phyloP scores from a whole-genome alignment of 2,329 filamentous ascomycete genomes.

The Penicillium sclerotigenum region DNA sequence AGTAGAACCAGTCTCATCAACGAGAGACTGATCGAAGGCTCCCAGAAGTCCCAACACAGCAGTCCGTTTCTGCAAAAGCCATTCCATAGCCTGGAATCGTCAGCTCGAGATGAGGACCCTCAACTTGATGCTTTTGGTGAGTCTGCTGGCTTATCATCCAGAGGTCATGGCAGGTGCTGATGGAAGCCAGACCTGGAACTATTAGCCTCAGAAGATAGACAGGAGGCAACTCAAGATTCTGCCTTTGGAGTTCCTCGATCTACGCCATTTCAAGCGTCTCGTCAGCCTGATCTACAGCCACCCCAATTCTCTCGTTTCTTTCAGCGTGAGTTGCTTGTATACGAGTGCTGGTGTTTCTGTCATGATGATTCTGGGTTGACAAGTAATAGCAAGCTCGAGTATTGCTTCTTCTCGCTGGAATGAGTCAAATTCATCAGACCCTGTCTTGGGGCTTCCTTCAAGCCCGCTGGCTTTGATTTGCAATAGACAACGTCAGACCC shows the following conservation, averaged over 20 bases:
- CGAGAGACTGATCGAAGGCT: constrained; percentile 24
- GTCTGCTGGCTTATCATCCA: constrained; percentile 9
- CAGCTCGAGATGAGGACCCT: constrained; percentile 24
- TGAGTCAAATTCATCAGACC: constrained; percentile 30
- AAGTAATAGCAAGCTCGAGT: constrained; percentile 17
- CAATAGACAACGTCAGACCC: not conserved
- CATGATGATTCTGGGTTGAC: not conserved
- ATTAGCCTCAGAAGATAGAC: constrained; percentile 31
- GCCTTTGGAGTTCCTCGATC: not conserved
- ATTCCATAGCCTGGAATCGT: not conserved
- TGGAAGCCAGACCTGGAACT: constrained; percentile 35
- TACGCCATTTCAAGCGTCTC: not conserved
- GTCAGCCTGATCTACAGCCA: not conserved
- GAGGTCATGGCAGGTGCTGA: not conserved
- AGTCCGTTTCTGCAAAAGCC: not conserved
- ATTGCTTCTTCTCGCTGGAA: constrained; percentile 22
- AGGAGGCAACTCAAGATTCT: not conserved
- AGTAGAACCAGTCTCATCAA: constrained; percentile 16
- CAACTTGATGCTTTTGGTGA: constrained; percentile 52
- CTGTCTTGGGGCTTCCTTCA: constrained; percentile 22
- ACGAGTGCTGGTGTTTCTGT: not conserved
- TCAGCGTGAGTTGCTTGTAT: constrained; percentile 23
- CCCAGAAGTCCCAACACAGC: constrained; percentile 14
- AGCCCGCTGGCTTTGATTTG: constrained; percentile 29
- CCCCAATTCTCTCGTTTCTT: constrained; percentile 31